Evolutionary conservation across 2,329 filamentous ascomycete species (phyloP), one percentile per base, ranked within the genome.

Genomic region (Phaeosphaeria sp.): DNA sequence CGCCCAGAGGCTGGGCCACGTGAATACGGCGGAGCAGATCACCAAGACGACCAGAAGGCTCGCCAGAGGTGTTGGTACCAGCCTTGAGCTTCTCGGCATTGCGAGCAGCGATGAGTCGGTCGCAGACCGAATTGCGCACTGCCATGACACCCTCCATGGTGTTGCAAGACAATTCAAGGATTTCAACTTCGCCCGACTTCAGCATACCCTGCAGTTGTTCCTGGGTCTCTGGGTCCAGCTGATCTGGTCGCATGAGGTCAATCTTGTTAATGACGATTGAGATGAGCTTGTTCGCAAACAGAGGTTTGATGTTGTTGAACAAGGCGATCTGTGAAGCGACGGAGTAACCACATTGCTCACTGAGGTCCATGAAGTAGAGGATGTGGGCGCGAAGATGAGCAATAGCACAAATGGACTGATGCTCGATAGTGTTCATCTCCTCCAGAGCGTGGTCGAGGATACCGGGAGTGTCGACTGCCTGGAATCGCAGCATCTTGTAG

Each of bases 181-280:
- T 83, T 81, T 98, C 94, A 9, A 98, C 92, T 74, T 97, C 93
- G 54, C 90, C 90, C 47, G 91, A 87, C 79, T 95, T 95, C 59
- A 95, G 82, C 63, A 99, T 86, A 23, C 86, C 82, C 74, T 96
- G 87, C 43, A 99, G 82, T 72, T 94, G 86, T 54, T 88, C 86
- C 75, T 94, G 90, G 22, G 89, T 88, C 68, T 91, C 91, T 6
- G 87, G 81, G 64, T 95, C 90, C 39, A 99, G 82, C 73, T 98
- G 93, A 72, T 97, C 92, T 1, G 93, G 93, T 58, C 89, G 87
- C 74, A 90, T 87, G 58, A 98, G 87, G 78, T 99, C 95, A 67
- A 97, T 97, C 85, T 99, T 99, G 89, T 99, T 99, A 80, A 98
- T 86, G 56, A 98, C 92, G 56, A 99, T 86, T 77, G 97, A 98